Conservation (phyloP, 768 basidiomycete genomes). For the Serendipita sp. region DNA sequence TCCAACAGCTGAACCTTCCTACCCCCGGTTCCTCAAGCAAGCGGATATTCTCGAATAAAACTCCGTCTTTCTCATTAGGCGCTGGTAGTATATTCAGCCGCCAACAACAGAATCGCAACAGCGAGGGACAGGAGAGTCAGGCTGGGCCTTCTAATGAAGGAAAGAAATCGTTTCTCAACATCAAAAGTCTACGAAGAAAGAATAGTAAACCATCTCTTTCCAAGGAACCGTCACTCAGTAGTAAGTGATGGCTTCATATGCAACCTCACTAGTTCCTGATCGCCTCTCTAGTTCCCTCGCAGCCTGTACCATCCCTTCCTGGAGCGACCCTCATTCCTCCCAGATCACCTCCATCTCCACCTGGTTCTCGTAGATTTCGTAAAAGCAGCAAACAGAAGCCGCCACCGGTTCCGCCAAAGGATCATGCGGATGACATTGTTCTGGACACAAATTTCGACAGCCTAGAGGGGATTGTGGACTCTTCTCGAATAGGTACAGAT, state of each 20-base stretch:
- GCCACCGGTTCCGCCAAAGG: background rate
- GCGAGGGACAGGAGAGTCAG: background rate
- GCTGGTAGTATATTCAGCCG: background rate
- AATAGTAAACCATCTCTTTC: background rate
- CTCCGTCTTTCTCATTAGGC: background rate
- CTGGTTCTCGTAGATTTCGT: background rate
- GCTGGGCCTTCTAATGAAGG: background rate
- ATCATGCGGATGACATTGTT: background rate
- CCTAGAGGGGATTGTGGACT: background rate
- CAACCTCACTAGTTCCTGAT: background rate
- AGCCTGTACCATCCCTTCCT: background rate
- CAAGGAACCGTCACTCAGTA: background rate
- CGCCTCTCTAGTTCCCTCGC: background rate
- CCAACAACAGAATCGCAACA: background rate
- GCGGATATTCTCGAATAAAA: background rate
- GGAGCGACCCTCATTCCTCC: background rate
- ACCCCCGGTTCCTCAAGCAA: background rate
- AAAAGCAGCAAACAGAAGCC: conserved; percentile 1
- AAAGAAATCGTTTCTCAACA: background rate
- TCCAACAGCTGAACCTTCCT: background rate
- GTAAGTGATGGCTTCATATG: background rate
- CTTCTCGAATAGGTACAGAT: background rate
- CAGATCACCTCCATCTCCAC: background rate
- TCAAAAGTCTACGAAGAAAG: conserved; percentile 2
- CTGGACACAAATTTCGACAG: conserved; percentile 2